Evolutionary conservation across 345 rosid species (phyloP).

Genomic region (Eucalyptus grandis): DNA sequence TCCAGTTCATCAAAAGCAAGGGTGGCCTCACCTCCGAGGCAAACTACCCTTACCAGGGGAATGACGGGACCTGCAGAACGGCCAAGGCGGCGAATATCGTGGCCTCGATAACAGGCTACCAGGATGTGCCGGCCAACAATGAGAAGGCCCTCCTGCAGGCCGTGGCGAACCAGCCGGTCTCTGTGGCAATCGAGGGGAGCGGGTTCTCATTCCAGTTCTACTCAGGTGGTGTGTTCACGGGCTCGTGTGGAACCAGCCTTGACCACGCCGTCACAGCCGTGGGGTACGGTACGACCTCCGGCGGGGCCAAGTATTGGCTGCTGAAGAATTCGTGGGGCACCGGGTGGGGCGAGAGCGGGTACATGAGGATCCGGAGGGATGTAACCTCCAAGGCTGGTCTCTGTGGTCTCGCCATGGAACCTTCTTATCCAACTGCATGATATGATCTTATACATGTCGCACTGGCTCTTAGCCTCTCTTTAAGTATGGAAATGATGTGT

Average conservation of each 20-base stretch:
- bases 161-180: slow-evolving; percentile 40
- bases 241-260: slow-evolving; percentile 15
- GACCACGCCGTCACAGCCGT: slow-evolving; percentile 37
- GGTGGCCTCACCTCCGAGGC: slow-evolving; percentile 31
- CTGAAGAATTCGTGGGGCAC: slow-evolving; percentile 2
- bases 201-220: slow-evolving; percentile 20
- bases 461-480: background rate
- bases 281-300: slow-evolving; percentile 35
- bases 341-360: background rate
- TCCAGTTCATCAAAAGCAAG: slow-evolving; percentile 16
- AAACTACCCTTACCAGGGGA: slow-evolving; percentile 21
- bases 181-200: slow-evolving; percentile 18
- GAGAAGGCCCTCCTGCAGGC: slow-evolving; percentile 37
- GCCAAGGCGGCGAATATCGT: background rate
- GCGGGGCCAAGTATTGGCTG: slow-evolving; percentile 9
- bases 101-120: slow-evolving; percentile 17
- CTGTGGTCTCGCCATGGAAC: slow-evolving; percentile 33
- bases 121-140: slow-evolving; percentile 22
- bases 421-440: background rate
- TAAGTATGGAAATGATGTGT: background rate
- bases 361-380: slow-evolving; percentile 37
- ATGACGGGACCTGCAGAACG: slow-evolving; percentile 15
- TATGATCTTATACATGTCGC: background rate
- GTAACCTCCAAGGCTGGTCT: slow-evolving; percentile 8
- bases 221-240: slow-evolving; percentile 24